These are phyloP conservation scores for Phaeosphaeriaceae sp. DNA, from an alignment of 2,329 filamentous ascomycete species.

Conservation along the genomic window DNA sequence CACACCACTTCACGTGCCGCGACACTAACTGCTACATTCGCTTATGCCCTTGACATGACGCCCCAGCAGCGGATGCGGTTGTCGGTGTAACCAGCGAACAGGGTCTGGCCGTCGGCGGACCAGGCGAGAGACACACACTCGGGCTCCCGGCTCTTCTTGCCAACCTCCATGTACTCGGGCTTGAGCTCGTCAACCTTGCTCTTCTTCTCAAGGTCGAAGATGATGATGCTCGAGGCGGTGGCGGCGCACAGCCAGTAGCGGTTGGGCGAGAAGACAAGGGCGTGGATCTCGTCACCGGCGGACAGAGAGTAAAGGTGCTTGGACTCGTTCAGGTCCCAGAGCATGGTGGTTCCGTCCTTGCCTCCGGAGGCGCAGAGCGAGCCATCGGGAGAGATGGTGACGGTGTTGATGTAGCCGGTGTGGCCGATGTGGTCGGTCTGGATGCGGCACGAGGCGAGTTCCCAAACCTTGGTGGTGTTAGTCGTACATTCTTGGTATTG, in stretches of 20 bases:
- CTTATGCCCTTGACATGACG: conserved; percentile 52
- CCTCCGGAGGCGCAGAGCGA: conserved; percentile 98
- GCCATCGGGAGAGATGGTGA: conserved; percentile 99
- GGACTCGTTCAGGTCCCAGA: conserved; percentile 99
- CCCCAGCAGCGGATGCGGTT: conserved; percentile 71
- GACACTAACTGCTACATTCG: conserved; percentile 18
- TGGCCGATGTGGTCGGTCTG: conserved; percentile 99
- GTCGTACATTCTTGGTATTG: conserved; percentile 11
- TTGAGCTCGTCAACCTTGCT: conserved; percentile 99
- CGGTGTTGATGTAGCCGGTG: conserved; percentile 99
- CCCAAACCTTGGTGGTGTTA: conserved; percentile 82
- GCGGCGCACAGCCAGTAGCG: conserved; percentile 99
- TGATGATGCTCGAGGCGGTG: conserved; percentile 97
- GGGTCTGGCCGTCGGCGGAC: conserved; percentile 97
- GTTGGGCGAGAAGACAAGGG: conserved; percentile 99
- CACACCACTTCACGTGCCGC: conserved; percentile 15
- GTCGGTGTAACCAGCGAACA: conserved; percentile 99
- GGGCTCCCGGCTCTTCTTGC: conserved; percentile 99
- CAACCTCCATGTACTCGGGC: conserved; percentile 93
- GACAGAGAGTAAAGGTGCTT: conserved; percentile 99
- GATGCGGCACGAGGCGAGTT: conserved; percentile 98
- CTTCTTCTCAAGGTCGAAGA: conserved; percentile 99
- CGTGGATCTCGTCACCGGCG: conserved; percentile 99
- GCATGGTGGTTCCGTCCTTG: conserved; percentile 99
- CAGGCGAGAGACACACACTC: conserved; percentile 98